These are phyloP conservation scores for Ammopiptanthus mongolicus DNA, from an alignment of 306 rosid genomes.

Conservation along the genomic window DNA sequence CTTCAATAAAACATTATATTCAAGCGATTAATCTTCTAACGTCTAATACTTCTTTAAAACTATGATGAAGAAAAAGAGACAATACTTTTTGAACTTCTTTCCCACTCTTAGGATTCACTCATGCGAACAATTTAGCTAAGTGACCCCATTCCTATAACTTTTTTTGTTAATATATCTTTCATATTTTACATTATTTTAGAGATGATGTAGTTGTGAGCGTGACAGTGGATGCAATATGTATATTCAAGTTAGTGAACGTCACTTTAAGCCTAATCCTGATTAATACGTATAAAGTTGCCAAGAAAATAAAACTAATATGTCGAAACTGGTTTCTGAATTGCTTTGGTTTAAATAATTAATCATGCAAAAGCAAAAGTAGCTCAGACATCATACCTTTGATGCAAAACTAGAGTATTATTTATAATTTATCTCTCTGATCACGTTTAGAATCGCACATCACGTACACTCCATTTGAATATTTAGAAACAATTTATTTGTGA, in stretches of 20 bases:
- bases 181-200: not conserved
- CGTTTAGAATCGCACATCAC: no score
- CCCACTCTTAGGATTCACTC: not conserved
- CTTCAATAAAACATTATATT: not conserved
- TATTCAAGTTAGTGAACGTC: not conserved
- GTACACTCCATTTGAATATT: no score
- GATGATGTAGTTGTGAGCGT: not conserved
- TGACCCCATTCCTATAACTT: not conserved
- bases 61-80: not conserved
- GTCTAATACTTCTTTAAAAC: not conserved
- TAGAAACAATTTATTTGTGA: no score
- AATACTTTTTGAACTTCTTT: not conserved
- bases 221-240: not conserved
- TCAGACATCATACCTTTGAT: not conserved
- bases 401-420: not conserved
- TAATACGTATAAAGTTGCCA: not conserved
- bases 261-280: slow-evolving; percentile 15
- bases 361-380: not conserved
- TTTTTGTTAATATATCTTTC: not conserved
- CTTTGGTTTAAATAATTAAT: not conserved
- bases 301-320: not conserved
- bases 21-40: not conserved
- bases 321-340: not conserved
- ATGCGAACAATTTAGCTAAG: not conserved
- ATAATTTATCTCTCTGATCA: no score